A percentile compares a stretch with the other conserved stretches of the same genome.
Conservation (phyloP, 192 early-diverging fungal species). For the Haplosporangium gracile region DNA sequence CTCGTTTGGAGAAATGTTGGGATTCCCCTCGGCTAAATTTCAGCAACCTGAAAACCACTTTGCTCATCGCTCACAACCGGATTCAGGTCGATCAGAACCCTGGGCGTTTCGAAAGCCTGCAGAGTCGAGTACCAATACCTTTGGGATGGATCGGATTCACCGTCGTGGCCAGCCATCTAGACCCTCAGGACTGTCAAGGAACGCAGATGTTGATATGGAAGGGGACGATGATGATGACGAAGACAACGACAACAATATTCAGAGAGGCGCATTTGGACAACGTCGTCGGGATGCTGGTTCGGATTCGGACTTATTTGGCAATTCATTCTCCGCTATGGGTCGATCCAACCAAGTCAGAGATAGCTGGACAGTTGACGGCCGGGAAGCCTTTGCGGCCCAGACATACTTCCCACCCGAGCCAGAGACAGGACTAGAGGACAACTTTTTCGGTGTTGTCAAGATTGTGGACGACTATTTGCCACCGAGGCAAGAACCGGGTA, state of each 20-base stretch:
- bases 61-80: constrained; percentile 24
- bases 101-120: constrained; percentile 26
- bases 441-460: constrained; percentile 57
- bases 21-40: constrained; percentile 50
- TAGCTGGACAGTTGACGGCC: neutral
- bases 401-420: constrained; percentile 46
- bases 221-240: constrained; percentile 25
- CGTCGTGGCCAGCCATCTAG: neutral
- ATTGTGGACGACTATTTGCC: constrained; percentile 55
- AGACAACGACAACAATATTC: neutral
- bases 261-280: neutral
- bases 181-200: constrained; percentile 11
- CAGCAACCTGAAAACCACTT: constrained; percentile 52
- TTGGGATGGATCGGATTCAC: neutral
- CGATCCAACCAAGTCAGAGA: neutral
- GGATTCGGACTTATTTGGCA: neutral
- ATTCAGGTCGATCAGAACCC: neutral
- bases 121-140: neutral
- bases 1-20: constrained; percentile 48
- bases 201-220: constrained; percentile 28
- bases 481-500: constrained; percentile 23
- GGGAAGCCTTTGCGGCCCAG: constrained; percentile 37
- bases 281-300: neutral
- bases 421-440: constrained; percentile 54
- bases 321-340: neutral